Evolutionary conservation across 1,139 yeast species (phyloP), one percentile per base, ranked within the genome.

Genomic region (Magnusiomyces tetraspermus): DNA sequence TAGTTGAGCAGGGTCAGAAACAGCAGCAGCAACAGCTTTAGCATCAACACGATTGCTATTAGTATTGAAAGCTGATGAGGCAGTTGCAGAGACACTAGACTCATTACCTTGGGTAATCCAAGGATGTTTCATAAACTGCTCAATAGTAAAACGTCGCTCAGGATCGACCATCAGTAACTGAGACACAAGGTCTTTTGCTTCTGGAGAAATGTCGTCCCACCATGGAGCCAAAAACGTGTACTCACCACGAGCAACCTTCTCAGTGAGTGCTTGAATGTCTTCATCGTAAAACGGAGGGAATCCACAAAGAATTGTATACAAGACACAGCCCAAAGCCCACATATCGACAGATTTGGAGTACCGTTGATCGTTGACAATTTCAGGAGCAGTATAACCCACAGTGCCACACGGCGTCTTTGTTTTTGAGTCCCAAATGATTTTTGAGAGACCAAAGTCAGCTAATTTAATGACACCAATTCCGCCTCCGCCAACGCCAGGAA

Each of bases 261-360:
- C 80, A 0, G 96, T 86, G 58, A 90, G 49, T n/a, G 78, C 77
- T 59, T 85, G 87, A 57, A 86, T 83, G 61, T 83, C 80, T 60
- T 89, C 96, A 67, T 90, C 96, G 69, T 87, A 90, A 66, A 90
- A 90, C 21, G 97, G 97, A 1, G 97, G 97, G 69, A 90, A 90
- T 3, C 97, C 97, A 71, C 97, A 89, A 48, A 90, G 71, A 31
- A 89, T 76, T 0, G 96, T 90, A 65, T 90, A 90, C 57, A 90
- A 68, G 8, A 90, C 94, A 69, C 97, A 90, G 0, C 97, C 97
- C 52, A 90, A 72, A 3, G 96, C 95, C 97, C 97, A 90, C 79
- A 90, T 85, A 67, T 90, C 97, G 21, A 90, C 97, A 49, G 89
- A 79, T 71, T 86, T 88, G 5, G 95, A 85, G 64, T 90, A 90